Evolutionary conservation across 345 rosid species (phyloP).

Genomic region (Aurinia saxatilis): DNA sequence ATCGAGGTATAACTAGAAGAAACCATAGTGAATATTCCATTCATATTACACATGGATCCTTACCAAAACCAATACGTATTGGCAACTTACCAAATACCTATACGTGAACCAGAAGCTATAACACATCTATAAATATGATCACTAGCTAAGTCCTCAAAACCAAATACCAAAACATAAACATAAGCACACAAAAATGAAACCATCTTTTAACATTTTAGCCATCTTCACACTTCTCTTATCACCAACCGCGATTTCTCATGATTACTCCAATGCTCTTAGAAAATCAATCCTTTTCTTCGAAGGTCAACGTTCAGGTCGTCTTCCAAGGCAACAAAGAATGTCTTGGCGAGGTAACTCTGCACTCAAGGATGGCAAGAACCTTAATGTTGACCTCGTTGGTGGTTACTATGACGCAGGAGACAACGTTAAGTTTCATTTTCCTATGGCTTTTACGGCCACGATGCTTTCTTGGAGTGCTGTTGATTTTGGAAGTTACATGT

Average conservation of each 20-base stretch:
- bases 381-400: constrained; percentile 58
- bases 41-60: neutral
- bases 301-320: constrained; percentile 82
- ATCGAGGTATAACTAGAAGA: neutral
- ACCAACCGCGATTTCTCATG: constrained; percentile 34
- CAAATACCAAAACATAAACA: neutral
- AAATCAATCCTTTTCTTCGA: constrained; percentile 88
- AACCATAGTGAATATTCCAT: neutral
- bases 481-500: constrained; percentile 70
- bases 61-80: neutral
- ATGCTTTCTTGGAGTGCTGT: constrained; percentile 81
- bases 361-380: constrained; percentile 60
- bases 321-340: constrained; percentile 63
- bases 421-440: constrained; percentile 80
- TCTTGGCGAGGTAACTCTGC: constrained; percentile 68
- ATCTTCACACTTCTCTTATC: neutral
- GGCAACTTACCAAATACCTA: constrained; percentile 2
- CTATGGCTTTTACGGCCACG: constrained; percentile 88
- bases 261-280: constrained; percentile 64
- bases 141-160: neutral
- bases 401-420: constrained; percentile 98
- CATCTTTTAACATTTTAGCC: neutral
- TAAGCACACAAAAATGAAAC: neutral
- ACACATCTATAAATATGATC: constrained; percentile 11
- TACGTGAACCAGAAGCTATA: neutral